Percentiles rank a stretch among this genome's conserved stretches.
Conservation (phyloP, 352 stramenopile species). For the Pythium aquatile region DNA sequence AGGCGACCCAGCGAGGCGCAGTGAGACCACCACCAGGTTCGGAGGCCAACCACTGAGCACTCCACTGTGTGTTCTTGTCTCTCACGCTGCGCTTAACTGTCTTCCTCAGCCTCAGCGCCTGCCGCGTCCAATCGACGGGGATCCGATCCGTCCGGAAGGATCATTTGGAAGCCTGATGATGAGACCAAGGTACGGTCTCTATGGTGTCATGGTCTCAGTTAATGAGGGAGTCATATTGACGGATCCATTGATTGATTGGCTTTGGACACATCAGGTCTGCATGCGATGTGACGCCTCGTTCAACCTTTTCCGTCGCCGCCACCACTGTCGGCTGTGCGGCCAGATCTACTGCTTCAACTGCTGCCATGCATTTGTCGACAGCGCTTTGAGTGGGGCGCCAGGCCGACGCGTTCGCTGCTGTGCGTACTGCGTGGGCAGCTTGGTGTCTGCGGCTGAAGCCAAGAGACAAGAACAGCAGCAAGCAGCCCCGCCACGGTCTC, state of each 20-base stretch:
- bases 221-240: too few relatives aligned
- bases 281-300: conserved; percentile 59
- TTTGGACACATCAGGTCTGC: background rate
- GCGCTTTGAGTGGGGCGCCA: conserved; percentile 47
- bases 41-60: too few relatives aligned
- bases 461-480: background rate
- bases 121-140: background rate
- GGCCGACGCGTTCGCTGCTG: conserved; percentile 64
- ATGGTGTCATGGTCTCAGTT: too few relatives aligned
- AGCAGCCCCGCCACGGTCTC: too few relatives aligned
- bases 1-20: background rate
- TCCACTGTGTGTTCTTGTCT: too few relatives aligned
- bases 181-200: background rate
- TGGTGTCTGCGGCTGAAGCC: conserved; percentile 35
- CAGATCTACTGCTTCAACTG: conserved; percentile 87
- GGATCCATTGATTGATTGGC: too few relatives aligned
- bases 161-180: conserved; percentile 1
- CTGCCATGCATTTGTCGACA: conserved; percentile 77
- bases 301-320: conserved; percentile 78
- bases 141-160: background rate
- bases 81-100: too few relatives aligned
- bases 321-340: conserved; percentile 84
- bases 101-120: background rate
- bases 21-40: background rate
- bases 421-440: conserved; percentile 66